These are phyloP conservation scores for Russula ochroleuca DNA, from an alignment of 768 basidiomycete genomes.

Conservation along the genomic window DNA sequence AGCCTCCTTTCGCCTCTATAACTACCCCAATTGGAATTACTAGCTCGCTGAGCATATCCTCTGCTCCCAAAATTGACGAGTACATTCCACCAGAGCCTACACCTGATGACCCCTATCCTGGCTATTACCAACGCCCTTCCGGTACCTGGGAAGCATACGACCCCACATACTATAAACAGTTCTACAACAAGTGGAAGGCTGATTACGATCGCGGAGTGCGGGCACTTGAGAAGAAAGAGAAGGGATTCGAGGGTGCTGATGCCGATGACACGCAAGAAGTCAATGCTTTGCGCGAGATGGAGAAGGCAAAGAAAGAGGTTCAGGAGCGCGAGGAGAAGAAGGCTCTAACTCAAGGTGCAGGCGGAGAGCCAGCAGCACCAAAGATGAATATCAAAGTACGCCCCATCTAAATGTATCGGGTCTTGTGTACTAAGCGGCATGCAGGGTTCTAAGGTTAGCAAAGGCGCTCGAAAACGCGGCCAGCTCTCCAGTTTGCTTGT, in stretches of 20 bases:
- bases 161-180: conserved; percentile 58
- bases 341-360: conserved; percentile 61
- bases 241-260: conserved; percentile 67
- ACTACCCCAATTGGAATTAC: background rate
- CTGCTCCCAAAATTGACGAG: conserved; percentile 64
- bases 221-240: conserved; percentile 61
- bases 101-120: conserved; percentile 72
- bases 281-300: conserved; percentile 71
- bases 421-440: background rate
- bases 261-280: conserved; percentile 52
- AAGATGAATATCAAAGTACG: conserved; percentile 80
- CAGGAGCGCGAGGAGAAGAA: conserved; percentile 75
- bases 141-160: conserved; percentile 78
- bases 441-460: conserved; percentile 66
- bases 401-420: background rate
- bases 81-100: conserved; percentile 73
- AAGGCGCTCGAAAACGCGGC: conserved; percentile 67
- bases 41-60: conserved; percentile 42
- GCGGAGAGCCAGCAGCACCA: conserved; percentile 53
- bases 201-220: conserved; percentile 71
- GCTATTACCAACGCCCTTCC: conserved; percentile 80
- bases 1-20: conserved; percentile 28
- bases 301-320: conserved; percentile 66
- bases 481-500: conserved; percentile 76
- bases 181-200: conserved; percentile 66